Evolutionary conservation across 1,284 basidiomycete genomes (phyloP).

Genomic region (Polyporus tsugae): DNA sequence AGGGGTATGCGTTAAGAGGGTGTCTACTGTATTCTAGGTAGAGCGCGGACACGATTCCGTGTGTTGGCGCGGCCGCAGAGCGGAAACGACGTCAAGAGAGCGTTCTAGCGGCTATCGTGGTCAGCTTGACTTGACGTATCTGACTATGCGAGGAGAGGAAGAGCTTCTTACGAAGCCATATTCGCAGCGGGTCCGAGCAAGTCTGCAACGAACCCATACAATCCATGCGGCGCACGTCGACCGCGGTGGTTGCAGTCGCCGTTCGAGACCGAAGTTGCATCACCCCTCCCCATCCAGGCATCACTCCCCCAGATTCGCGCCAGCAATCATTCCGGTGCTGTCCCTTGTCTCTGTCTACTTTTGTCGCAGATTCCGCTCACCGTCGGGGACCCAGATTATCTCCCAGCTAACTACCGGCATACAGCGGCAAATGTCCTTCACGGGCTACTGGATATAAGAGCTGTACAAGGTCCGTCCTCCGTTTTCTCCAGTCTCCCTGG

Average conservation of each 20-base stretch:
- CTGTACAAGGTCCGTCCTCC: not conserved
- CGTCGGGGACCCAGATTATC: not conserved
- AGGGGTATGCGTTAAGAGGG: no score
- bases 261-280: not conserved
- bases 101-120: not conserved
- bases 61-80: not conserved
- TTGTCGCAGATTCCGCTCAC: not conserved
- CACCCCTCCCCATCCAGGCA: not conserved
- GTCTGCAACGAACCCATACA: not conserved
- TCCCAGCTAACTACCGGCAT: not conserved
- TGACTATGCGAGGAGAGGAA: not conserved
- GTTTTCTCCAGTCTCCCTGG: not conserved
- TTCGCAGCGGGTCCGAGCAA: not conserved
- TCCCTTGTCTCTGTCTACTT: not conserved
- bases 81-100: not conserved
- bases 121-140: not conserved
- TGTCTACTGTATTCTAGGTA: no score
- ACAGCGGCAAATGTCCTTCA: not conserved
- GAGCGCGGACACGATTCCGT: no score
- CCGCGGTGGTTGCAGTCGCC: not conserved
- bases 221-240: not conserved
- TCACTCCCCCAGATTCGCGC: not conserved
- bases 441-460: not conserved
- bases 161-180: no score
- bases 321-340: not conserved